Conservation (phyloP, 2,329 filamentous ascomycete species). For the Alternaria postmessia region DNA sequence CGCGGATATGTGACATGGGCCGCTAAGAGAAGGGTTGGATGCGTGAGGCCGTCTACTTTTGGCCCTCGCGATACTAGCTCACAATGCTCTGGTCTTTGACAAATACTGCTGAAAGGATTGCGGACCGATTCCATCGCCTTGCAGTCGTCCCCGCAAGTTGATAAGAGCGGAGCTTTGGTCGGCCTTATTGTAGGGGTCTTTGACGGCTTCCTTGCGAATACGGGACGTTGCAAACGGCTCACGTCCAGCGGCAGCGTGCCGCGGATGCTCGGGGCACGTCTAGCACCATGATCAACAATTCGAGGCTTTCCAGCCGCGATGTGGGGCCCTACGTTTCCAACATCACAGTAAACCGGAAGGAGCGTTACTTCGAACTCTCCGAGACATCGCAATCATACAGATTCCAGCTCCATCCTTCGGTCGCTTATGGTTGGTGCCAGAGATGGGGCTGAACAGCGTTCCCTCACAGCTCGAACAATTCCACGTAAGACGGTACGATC, state of each 20-base stretch:
- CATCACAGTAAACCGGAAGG: not conserved
- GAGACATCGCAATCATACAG: not conserved
- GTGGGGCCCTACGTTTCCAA: not conserved
- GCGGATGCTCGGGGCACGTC: constrained; percentile 1
- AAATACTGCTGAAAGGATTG: not conserved
- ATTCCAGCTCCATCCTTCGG: not conserved
- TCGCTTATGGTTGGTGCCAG: not conserved
- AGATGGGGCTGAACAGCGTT: not conserved
- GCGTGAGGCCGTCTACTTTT: not conserved
- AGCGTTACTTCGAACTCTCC: not conserved
- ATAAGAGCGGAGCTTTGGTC: not conserved
- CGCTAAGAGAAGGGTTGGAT: not conserved
- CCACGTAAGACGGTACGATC: not conserved
- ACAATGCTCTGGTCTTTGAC: not conserved
- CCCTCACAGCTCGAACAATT: not conserved
- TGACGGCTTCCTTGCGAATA: not conserved
- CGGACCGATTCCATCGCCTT: constrained; percentile 4
- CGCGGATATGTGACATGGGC: not conserved
- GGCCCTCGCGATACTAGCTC: not conserved
- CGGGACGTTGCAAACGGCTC: not conserved
- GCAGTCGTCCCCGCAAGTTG: constrained; percentile 2
- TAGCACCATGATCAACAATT: not conserved
- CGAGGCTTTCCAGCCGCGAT: not conserved
- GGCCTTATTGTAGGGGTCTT: not conserved
- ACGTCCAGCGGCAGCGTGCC: not conserved